Percentiles rank a stretch among this genome's conserved stretches.
Evolutionary conservation across 371 early-diverging fungal genomes (phyloP).

Genomic region (Capillidium heterosporum): DNA sequence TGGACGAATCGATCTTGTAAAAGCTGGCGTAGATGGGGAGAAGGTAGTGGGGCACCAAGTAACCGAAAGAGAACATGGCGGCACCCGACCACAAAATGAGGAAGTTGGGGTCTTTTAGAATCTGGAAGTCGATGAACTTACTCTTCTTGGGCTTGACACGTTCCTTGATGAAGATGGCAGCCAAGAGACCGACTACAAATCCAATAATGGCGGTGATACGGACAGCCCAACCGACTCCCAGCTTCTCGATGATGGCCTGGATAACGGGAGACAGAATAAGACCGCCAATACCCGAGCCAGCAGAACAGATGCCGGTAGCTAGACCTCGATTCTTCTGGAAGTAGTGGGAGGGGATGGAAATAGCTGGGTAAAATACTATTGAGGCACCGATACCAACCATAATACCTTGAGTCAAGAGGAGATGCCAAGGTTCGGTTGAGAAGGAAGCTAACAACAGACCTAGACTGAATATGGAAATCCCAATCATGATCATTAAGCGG

Average conservation of each 20-base stretch:
- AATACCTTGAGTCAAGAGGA: constrained; percentile 27
- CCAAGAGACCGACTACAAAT: constrained; percentile 15
- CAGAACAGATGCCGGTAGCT: constrained; percentile 50
- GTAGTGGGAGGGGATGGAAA: constrained; percentile 50
- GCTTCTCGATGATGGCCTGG: constrained; percentile 25
- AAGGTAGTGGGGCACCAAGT: constrained; percentile 15
- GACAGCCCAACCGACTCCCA: constrained; percentile 41
- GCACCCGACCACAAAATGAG: constrained; percentile 11
- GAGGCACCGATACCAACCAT: constrained; percentile 27
- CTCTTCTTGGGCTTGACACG: not conserved
- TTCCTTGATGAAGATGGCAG: not conserved
- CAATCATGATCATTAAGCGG: constrained; percentile 16
- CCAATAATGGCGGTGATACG: constrained; percentile 34
- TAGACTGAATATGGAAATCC: constrained; percentile 15
- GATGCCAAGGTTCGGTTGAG: constrained; percentile 20
- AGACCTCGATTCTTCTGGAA: constrained; percentile 42
- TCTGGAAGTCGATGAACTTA: constrained; percentile 8
- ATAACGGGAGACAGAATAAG: constrained; percentile 45
- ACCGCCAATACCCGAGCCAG: constrained; percentile 66
- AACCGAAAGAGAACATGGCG: constrained; percentile 14
- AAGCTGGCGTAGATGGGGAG: constrained; percentile 16
- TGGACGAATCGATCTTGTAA: constrained; percentile 11
- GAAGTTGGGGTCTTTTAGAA: constrained; percentile 14
- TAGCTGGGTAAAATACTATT: constrained; percentile 35
- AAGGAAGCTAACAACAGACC: constrained; percentile 17